Conservation (phyloP, 2,329 filamentous ascomycete species). For the Xylariaceae sp. region DNA sequence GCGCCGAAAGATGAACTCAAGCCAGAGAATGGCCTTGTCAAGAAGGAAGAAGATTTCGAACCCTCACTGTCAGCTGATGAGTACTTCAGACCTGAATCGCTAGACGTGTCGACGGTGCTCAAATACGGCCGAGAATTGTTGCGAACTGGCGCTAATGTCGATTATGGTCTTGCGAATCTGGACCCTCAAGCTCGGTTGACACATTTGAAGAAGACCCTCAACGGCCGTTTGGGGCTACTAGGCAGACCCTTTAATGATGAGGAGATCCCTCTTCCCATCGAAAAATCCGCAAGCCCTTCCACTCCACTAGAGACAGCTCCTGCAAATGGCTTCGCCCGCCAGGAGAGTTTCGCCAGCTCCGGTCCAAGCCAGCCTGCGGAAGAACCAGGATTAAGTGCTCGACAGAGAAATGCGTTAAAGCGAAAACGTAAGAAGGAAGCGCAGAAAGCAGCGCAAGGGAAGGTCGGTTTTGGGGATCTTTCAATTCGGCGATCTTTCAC, state of each 20-base stretch:
- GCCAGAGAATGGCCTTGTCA: constrained; percentile 54
- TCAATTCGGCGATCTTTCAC: constrained; percentile 70
- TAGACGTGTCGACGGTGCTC: constrained; percentile 82
- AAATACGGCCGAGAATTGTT: constrained; percentile 84
- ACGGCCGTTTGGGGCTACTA: constrained; percentile 80
- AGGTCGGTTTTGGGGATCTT: constrained; percentile 88
- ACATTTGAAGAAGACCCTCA: constrained; percentile 89
- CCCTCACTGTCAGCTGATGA: constrained; percentile 59
- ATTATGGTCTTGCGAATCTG: constrained; percentile 82
- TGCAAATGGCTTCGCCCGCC: constrained; percentile 44
- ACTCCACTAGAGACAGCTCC: constrained; percentile 51
- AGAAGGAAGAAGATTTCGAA: constrained; percentile 68
- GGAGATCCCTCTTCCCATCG: constrained; percentile 70
- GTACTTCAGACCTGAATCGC: constrained; percentile 72
- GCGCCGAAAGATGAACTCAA: constrained; percentile 53
- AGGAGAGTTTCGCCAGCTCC: constrained; percentile 46
- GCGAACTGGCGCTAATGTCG: constrained; percentile 78
- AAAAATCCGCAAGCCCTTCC: constrained; percentile 57
- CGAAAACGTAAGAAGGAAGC: constrained; percentile 91
- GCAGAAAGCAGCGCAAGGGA: constrained; percentile 83
- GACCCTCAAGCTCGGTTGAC: constrained; percentile 81
- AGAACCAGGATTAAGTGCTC: constrained; percentile 80
- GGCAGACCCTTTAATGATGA: constrained; percentile 88
- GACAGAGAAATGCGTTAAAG: constrained; percentile 93
- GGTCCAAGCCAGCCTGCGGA: constrained; percentile 57